Percentiles rank a stretch among this genome's conserved stretches.
phyloP scores from a whole-genome alignment of 306 rosid genomes.

The Dalbergia oliveri region DNA sequence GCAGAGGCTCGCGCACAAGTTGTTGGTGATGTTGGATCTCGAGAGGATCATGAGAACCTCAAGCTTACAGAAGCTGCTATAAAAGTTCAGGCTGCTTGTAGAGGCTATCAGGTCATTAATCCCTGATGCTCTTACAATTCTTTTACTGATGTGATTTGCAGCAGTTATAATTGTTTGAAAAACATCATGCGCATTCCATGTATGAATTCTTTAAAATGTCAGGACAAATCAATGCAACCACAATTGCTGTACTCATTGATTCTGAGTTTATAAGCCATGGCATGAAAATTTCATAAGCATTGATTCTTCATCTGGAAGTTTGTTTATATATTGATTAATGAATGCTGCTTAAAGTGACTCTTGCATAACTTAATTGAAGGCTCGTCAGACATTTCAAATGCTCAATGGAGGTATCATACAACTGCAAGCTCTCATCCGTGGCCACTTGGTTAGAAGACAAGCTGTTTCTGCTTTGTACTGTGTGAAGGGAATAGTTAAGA shows the following conservation, averaged over 20 bases:
- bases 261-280: conserved; percentile 23
- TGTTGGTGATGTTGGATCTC: conserved; percentile 44
- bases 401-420: conserved; percentile 51
- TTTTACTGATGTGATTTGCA: not conserved
- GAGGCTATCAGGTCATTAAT: conserved; percentile 70
- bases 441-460: conserved; percentile 68
- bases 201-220: conserved; percentile 32
- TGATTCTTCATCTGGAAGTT: conserved; percentile 27
- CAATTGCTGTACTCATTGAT: conserved; percentile 1
- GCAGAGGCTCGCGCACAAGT: conserved; percentile 41
- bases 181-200: not conserved
- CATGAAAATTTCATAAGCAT: conserved; percentile 8
- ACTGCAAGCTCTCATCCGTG: conserved; percentile 69
- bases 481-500: conserved; percentile 59
- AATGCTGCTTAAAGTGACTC: conserved; percentile 12
- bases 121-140: conserved; percentile 18
- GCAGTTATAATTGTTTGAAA: conserved; percentile 24
- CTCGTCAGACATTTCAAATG: conserved; percentile 51
- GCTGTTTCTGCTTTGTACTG: conserved; percentile 66
- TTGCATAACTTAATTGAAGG: conserved; percentile 50
- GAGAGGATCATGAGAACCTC: conserved; percentile 53
- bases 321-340: conserved; percentile 31
- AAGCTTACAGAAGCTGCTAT: conserved; percentile 64
- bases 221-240: not conserved
- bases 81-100: conserved; percentile 75